phyloP scores from a whole-genome alignment of 108 stramenopile species.

The Cyclostephanos invisitatus region DNA sequence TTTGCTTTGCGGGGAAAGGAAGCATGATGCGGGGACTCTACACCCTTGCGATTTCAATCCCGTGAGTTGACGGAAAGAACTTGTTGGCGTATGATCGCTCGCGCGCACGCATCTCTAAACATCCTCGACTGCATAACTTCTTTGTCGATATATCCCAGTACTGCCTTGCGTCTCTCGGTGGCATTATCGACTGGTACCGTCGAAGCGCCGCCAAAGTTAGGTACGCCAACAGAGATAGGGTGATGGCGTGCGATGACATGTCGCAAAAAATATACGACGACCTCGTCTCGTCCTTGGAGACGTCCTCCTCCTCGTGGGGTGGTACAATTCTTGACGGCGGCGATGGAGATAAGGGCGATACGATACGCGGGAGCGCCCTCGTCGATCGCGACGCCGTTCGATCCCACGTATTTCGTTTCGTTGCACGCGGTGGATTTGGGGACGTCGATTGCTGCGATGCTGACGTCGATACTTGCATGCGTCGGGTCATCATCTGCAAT shows the following conservation, averaged over 20 bases:
- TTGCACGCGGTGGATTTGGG: no score
- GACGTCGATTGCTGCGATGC: no score
- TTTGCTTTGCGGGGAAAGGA: conserved; percentile 25
- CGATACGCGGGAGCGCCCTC: conserved; percentile 16
- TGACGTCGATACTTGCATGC: no score
- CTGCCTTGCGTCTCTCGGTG: conserved; percentile 73
- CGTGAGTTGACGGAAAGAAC: conserved; percentile 7
- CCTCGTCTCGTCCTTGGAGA: not conserved
- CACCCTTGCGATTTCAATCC: conserved; percentile 36
- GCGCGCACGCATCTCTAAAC: not conserved
- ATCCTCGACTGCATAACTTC: not conserved
- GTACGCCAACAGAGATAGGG: not conserved
- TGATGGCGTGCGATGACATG: no score
- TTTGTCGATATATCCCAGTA: conserved; percentile 17
- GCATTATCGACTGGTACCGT: conserved; percentile 65
- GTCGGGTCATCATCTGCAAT: not conserved
- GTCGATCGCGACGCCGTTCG: conserved; percentile 11
- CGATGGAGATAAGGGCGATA: conserved; percentile 1
- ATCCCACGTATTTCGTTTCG: not conserved
- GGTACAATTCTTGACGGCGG: not conserved
- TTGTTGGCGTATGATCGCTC: not conserved
- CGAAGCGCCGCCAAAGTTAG: conserved; percentile 30
- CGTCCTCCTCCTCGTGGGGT: not conserved
- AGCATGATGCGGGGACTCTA: not conserved
- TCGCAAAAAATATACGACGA: conserved; percentile 6